Evolutionary conservation across 306 rosid genomes (phyloP), one percentile per base, ranked within the genome.

Genomic region (Vachellia collinsii): DNA sequence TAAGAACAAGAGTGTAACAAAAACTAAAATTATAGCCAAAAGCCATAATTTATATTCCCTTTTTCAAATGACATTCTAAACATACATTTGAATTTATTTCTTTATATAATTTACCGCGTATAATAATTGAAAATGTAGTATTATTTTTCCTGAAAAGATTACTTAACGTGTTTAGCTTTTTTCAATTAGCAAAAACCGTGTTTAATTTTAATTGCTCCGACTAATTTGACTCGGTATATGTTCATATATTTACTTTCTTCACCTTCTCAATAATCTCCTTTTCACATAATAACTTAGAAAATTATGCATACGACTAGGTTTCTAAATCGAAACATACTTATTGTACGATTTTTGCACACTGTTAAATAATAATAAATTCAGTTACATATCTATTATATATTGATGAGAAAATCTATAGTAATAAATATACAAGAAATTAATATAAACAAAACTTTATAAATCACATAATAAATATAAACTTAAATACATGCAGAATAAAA

Each of bases 81-180:
- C 25, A 59, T 59, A 23, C 0, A 22, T 59, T 59, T 10, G 7
- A 17, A 17, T 53, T 59, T 4, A 22, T 59, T 23, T 59, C 37
- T 23, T 22, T 59, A 59, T n/a, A 53, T 53, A 53, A 19, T 19
- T 53, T 53, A 6, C 23, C 11, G 7, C 19, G 0, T 3, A 50
- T 50, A 7, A 53, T 53, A 53, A 19, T 53, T 53, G 22, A 19
- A 56, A n/a, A 19, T 53, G 11, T 19, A 4, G 38, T 11, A 61
- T 41, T 19, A 39, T 8, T 39, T 41, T 67, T 4, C 10, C 10
- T 19, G 16, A 67, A 39, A 19, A 67, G 72, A 39, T 19, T 68
- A 11, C 73, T 68, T 68, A 8, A n/a, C 73, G 53, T 68, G 73
- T 68, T 42, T 68, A 68, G 11, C 73, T 44, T 44, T 44, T 70